Evolutionary conservation across 164 flowering plant species (phyloP), one percentile per base, ranked within the genome.

Genomic region (Kingdonia uniflora): DNA sequence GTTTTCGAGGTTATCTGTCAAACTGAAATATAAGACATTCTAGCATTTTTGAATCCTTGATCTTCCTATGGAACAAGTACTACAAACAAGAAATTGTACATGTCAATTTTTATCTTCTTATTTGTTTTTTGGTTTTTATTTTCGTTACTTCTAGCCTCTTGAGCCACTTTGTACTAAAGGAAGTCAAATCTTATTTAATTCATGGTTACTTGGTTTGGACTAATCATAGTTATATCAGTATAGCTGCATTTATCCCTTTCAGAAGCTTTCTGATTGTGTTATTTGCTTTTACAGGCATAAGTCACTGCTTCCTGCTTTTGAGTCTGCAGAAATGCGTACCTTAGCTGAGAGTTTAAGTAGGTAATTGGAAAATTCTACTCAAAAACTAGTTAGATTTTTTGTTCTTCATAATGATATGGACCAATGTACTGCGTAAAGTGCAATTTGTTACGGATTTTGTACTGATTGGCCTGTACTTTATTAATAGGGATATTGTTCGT

Each of bases 271-370:
- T 61, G 45, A 48, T 8, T 51, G 19, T 24, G 33, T 33, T 20
- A 19, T 44, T 50, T 70, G 26, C 16, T 24, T 61, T 57, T 72
- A 46, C 87, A 94, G 99, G 74, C 80, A 72, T 61, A 84, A 67
- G 71, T 63, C 97, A 44, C 57, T 94, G 57, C 71, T 94, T 71
- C 96, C 99, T 55, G 57, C 95, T 50, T 84, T 89, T 66, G 99
- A 89, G 54, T 85, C 97, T 50, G 87, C 80, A 23, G 97, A 94
- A 57, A 84, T 68, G 67, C 95, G 88, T 54, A 67, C 75, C 46
- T 73, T 94, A 55, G 97, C 85, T 17, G 99, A 89, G 71, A 85
- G 87, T 60, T 76, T 94, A 61, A 52, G 80, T 61, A 82, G 99
- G 97, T 89, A 80, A 69, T 59, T 67, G 40, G 6, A 39, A 51